A percentile compares a stretch with the other conserved stretches of the same genome.
Evolutionary conservation across 1,284 basidiomycete genomes (phyloP).

Genomic region (Marasmius sp.): DNA sequence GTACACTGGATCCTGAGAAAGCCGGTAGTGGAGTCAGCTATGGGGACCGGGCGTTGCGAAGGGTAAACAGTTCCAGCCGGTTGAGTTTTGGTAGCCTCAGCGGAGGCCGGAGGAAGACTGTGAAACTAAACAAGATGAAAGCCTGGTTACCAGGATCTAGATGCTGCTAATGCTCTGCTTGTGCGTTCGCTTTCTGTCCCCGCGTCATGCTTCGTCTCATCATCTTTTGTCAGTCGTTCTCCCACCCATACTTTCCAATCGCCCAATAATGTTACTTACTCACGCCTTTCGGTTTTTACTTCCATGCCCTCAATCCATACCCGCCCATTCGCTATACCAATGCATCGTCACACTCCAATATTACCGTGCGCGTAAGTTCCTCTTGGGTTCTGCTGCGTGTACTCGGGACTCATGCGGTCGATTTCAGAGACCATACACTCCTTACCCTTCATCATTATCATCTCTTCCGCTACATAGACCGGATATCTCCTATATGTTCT

Average conservation of each 20-base stretch:
- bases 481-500: slow-evolving; percentile 26
- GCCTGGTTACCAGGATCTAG: slow-evolving; percentile 56
- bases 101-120: slow-evolving; percentile 54
- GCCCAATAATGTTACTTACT: slow-evolving; percentile 1
- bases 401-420: slow-evolving; percentile 13
- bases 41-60: slow-evolving; percentile 87
- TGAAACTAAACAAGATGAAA: slow-evolving; percentile 59
- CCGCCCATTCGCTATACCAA: slow-evolving; percentile 30
- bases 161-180: slow-evolving; percentile 42
- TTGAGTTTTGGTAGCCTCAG: slow-evolving; percentile 79
- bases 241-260: background rate
- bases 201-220: background rate
- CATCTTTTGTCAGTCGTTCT: background rate
- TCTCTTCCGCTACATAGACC: slow-evolving; percentile 25
- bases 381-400: background rate
- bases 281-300: slow-evolving; percentile 13
- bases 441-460: slow-evolving; percentile 5
- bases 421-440: slow-evolving; percentile 18
- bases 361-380: slow-evolving; percentile 13
- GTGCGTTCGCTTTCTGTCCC: background rate
- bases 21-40: slow-evolving; percentile 94
- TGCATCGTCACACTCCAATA: slow-evolving; percentile 22
- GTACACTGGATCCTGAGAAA: slow-evolving; percentile 89
- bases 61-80: slow-evolving; percentile 83
- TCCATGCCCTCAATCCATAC: slow-evolving; percentile 19